Evolutionary conservation across 1,139 yeast genomes (phyloP).

Genomic region (Taphrina deformans): DNA sequence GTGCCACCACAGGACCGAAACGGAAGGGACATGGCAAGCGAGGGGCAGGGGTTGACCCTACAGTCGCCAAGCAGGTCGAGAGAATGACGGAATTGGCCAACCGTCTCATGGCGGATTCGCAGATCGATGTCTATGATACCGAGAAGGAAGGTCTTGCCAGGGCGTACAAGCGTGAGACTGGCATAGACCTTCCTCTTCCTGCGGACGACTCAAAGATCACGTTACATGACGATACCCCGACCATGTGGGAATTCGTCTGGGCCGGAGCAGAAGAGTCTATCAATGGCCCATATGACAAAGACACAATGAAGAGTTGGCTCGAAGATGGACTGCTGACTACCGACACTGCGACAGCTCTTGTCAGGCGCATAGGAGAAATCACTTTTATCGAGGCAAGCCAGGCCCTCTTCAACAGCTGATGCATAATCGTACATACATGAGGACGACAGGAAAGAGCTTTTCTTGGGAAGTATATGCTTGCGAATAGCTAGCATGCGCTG

Average conservation of each 20-base stretch:
- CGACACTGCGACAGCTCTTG: slow-evolving; percentile 13
- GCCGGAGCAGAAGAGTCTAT: slow-evolving; percentile 50
- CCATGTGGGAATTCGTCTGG: slow-evolving; percentile 67
- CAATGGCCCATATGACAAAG: slow-evolving; percentile 61
- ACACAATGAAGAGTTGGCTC: slow-evolving; percentile 64
- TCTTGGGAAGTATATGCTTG: too few species aligned
- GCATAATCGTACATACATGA: neutral
- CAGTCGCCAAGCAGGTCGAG: slow-evolving; percentile 46
- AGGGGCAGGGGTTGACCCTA: slow-evolving; percentile 39
- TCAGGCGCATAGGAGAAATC: slow-evolving; percentile 17
- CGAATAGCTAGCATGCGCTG: too few species aligned
- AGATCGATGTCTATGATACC: slow-evolving; percentile 55
- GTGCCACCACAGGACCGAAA: slow-evolving; percentile 41
- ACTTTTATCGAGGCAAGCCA: slow-evolving; percentile 6
- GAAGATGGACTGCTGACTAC: slow-evolving; percentile 54
- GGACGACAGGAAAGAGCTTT: neutral
- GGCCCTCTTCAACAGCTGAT: neutral
- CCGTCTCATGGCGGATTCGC: slow-evolving; percentile 48
- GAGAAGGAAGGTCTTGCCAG: slow-evolving; percentile 63
- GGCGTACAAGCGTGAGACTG: slow-evolving; percentile 54
- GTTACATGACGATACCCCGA: slow-evolving; percentile 44
- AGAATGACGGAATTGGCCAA: slow-evolving; percentile 57
- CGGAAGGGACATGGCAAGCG: slow-evolving; percentile 40
- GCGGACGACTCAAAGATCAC: slow-evolving; percentile 36
- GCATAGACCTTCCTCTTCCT: slow-evolving; percentile 45